Percentiles rank a stretch among this genome's conserved stretches.
Evolutionary conservation across 129 eudicot genomes (phyloP).

Genomic region (Calendula officinalis): DNA sequence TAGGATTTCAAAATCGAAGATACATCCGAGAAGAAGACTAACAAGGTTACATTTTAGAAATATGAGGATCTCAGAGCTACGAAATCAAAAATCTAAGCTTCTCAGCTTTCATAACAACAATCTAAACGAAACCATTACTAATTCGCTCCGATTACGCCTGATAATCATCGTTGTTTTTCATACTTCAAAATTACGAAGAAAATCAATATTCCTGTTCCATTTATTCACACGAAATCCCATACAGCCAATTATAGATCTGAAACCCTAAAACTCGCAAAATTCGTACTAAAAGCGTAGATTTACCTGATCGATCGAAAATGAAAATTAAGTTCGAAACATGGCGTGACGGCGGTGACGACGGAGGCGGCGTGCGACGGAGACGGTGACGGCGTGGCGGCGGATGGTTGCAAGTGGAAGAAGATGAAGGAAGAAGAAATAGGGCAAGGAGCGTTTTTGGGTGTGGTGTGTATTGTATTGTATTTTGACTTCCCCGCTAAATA

Average conservation of each 20-base stretch:
- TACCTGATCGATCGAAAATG: conserved; percentile 4
- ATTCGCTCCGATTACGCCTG: background rate
- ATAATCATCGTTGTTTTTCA: background rate
- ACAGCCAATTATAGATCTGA: conserved; percentile 4
- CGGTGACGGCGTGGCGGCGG: conserved; percentile 11
- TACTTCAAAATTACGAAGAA: background rate
- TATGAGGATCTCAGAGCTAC: no score
- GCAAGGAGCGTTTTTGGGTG: background rate
- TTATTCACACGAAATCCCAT: background rate
- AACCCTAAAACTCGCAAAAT: background rate
- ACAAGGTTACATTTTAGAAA: background rate
- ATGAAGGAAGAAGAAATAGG: conserved; percentile 1
- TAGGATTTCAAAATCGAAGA: no score
- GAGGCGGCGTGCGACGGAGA: background rate
- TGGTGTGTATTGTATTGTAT: background rate
- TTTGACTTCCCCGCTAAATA: background rate
- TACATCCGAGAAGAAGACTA: background rate
- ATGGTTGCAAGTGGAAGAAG: background rate
- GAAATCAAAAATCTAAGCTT: no score
- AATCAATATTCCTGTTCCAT: background rate
- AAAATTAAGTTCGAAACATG: background rate
- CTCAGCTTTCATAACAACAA: no score
- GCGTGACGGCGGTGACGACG: background rate
- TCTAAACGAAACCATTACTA: no score
- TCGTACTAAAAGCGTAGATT: background rate